Base-by-base conservation (phyloP, 139 green algal genomes). In the Desmodesmus armatus region DNA sequence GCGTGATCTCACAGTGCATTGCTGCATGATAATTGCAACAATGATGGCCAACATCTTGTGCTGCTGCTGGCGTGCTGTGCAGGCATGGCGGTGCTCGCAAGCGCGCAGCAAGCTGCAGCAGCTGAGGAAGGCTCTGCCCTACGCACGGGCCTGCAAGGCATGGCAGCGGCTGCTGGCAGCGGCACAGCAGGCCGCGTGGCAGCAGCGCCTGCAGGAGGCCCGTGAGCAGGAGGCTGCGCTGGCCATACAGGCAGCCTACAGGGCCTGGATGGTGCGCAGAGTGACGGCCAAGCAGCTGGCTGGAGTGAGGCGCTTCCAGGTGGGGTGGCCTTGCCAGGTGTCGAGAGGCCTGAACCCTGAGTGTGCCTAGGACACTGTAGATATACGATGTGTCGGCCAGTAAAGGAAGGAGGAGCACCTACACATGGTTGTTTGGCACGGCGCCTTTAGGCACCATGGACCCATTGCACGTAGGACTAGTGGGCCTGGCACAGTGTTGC, bases 171-270 rank as follows among this genome's bases (percentile, higher is more conserved):
- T 62, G 23, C 21, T 55, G 3, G 31, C 13, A 2, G 63, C 67
- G 31, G 80, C 67, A 6, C 25, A 63, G 51, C 23, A 19, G 3
- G 49, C 58, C 33, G 37, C 62, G 51, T 43, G 35, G 69, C 62
- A 41, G 78, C 80, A 39, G 47, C 76, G 72, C 27, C 83, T 43
- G 39, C 75, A 65, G 27, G 4, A 71, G 17, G 49, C n/a, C 0
- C 39, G 58, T 7, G 39, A 41, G 23, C 76, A 84, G 35, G 81
- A 58, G 5, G 91, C 91, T 1, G 82, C 88, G 6, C 65, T 87
- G 1, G 33, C 51, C 63, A 85, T 95, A 25, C 92, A 96, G 87
- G 51, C 71, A 2, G 29, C 55, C 6, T 77, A 90, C 35, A 88
- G 92, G 72, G 83, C 74, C 51, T 89, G 84, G 78, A 77, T 85